phyloP scores from a whole-genome alignment of 305 asterid species.

The Withania somnifera region DNA sequence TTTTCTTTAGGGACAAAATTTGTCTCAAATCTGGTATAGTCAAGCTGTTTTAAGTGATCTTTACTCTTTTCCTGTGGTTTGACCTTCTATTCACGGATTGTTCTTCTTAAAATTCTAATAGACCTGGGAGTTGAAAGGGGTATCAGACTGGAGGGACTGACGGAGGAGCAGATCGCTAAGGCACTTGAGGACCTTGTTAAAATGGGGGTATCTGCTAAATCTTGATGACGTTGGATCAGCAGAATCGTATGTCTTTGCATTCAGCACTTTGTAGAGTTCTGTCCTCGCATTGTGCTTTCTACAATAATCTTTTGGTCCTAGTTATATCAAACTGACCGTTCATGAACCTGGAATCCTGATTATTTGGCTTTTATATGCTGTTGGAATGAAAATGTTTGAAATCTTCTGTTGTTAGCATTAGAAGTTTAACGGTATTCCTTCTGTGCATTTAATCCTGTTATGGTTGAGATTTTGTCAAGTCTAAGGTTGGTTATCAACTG shows the following conservation, averaged over 20 bases:
- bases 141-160: slow-evolving; percentile 62
- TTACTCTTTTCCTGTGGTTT: background rate
- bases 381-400: background rate
- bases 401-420: background rate
- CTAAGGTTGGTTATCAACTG: background rate
- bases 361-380: background rate
- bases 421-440: background rate
- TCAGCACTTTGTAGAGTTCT: background rate
- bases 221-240: slow-evolving; percentile 16
- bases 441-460: background rate
- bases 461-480: background rate
- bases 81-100: slow-evolving; percentile 5
- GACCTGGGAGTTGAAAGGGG: slow-evolving; percentile 87
- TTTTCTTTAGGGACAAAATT: background rate
- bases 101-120: slow-evolving; percentile 15
- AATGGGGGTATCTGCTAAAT: slow-evolving; percentile 43
- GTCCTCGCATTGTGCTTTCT: background rate
- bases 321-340: background rate
- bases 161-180: slow-evolving; percentile 68
- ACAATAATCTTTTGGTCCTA: background rate
- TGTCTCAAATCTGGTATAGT: background rate
- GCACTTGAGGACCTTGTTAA: slow-evolving; percentile 77
- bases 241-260: slow-evolving; percentile 9
- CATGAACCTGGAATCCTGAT: background rate
- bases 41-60: background rate